phyloP scores from a whole-genome alignment of 805 yeast genomes.

The Spathaspora gorwiae region DNA sequence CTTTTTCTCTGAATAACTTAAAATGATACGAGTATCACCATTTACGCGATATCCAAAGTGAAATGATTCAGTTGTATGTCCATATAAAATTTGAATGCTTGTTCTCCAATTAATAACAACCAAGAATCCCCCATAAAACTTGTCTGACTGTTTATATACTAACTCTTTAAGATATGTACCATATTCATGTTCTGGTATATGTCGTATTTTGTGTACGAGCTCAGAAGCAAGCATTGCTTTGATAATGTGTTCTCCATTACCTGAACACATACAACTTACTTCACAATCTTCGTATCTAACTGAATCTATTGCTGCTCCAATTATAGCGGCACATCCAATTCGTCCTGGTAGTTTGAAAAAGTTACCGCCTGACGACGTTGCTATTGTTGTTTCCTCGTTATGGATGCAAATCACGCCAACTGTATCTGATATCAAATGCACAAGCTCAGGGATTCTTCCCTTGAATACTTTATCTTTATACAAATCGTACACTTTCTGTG shows the following conservation, averaged over 20 bases:
- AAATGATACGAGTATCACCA: slow-evolving; percentile 15
- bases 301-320: slow-evolving; percentile 42
- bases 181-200: slow-evolving; percentile 12
- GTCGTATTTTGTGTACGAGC: slow-evolving; percentile 11
- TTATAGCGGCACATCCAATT: slow-evolving; percentile 50
- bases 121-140: slow-evolving; percentile 30
- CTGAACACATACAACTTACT: slow-evolving; percentile 43
- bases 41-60: slow-evolving; percentile 24
- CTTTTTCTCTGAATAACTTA: slow-evolving; percentile 16
- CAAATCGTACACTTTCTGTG: slow-evolving; percentile 5
- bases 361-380: slow-evolving; percentile 53
- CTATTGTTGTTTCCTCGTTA: slow-evolving; percentile 14
- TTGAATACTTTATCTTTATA: slow-evolving; percentile 7
- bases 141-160: slow-evolving; percentile 9
- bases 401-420: slow-evolving; percentile 35
- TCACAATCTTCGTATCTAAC: slow-evolving; percentile 13
- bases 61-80: slow-evolving; percentile 37
- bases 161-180: slow-evolving; percentile 15
- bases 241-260: slow-evolving; percentile 55
- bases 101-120: slow-evolving; percentile 11
- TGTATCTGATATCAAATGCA: slow-evolving; percentile 35
- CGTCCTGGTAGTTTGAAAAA: slow-evolving; percentile 46
- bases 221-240: slow-evolving; percentile 36
- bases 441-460: neutral
- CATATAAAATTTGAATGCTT: slow-evolving; percentile 18